Evolutionary conservation across 164 flowering plant genomes (phyloP).

Genomic region (Warburgia ugandensis): DNA sequence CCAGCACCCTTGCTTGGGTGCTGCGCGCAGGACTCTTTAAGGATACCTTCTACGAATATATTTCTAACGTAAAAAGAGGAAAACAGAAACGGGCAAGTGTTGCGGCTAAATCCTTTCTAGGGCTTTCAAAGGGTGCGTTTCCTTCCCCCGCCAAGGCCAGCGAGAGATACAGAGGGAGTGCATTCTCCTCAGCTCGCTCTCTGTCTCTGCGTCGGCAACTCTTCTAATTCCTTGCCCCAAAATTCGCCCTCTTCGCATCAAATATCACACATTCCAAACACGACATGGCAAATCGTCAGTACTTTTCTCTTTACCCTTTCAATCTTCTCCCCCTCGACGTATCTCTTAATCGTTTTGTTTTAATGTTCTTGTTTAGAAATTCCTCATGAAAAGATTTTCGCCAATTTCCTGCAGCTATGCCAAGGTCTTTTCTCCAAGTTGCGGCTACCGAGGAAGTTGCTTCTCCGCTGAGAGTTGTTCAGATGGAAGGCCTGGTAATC

Average conservation of each 20-base stretch:
- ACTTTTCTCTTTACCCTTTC: background rate
- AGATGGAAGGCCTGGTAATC: slow-evolving; percentile 54
- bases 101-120: no score
- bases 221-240: background rate
- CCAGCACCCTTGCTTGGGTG: no score
- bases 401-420: slow-evolving; percentile 20
- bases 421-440: slow-evolving; percentile 62
- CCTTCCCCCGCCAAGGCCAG: no score
- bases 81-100: no score
- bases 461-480: slow-evolving; percentile 67
- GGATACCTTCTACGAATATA: no score
- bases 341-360: background rate
- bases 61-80: no score
- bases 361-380: background rate
- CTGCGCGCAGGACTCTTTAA: no score
- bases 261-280: background rate
- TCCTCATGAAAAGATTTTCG: background rate
- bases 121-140: no score
- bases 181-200: no score
- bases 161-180: no score
- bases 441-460: slow-evolving; percentile 64
- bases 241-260: background rate
- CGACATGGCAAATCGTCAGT: slow-evolving; percentile 8
- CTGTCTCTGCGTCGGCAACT: background rate
- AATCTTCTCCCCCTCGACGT: background rate